Percentiles rank a stretch among this genome's conserved stretches.
Evolutionary conservation across 1,139 yeast species (phyloP).

Genomic region (Sugiyamaella neomexicana): DNA sequence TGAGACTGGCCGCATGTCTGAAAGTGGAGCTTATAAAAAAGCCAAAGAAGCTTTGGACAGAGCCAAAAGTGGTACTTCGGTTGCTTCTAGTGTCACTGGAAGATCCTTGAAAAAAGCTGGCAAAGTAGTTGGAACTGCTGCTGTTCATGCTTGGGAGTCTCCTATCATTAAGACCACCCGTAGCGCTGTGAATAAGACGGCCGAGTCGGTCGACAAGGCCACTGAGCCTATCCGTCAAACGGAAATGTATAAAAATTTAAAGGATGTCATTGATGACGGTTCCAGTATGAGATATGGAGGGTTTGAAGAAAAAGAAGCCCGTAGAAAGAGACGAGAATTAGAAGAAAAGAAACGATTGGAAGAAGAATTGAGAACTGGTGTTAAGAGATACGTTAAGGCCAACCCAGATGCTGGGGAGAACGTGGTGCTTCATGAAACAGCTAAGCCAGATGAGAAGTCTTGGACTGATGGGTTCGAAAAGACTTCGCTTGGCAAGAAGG

Average conservation of each 20-base stretch:
- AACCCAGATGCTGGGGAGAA: constrained; percentile 86
- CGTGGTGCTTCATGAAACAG: constrained; percentile 78
- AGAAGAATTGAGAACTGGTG: constrained; percentile 62
- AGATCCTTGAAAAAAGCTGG: constrained; percentile 86
- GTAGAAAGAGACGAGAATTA: constrained; percentile 63
- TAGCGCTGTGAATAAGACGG: constrained; percentile 74
- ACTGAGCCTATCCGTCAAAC: constrained; percentile 95
- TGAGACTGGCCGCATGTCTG: constrained; percentile 93
- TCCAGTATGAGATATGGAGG: constrained; percentile 89
- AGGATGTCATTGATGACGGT: constrained; percentile 90
- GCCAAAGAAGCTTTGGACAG: constrained; percentile 91
- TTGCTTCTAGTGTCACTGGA: constrained; percentile 67
- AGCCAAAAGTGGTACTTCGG: constrained; percentile 53
- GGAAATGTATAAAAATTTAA: constrained; percentile 82
- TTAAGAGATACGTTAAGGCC: constrained; percentile 59
- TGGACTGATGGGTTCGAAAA: constrained; percentile 66
- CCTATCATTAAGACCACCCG: constrained; percentile 88
- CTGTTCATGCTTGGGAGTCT: constrained; percentile 94
- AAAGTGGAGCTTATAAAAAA: constrained; percentile 86
- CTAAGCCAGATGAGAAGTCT: constrained; percentile 64
- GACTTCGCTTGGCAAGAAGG: constrained; percentile 66
- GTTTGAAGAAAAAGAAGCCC: constrained; percentile 79
- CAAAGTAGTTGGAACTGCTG: constrained; percentile 88
- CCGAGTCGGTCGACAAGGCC: constrained; percentile 72
- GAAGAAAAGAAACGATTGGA: constrained; percentile 44